Base-by-base conservation (phyloP, 257 asterid genomes). In the Nicotiana noctiflora region DNA sequence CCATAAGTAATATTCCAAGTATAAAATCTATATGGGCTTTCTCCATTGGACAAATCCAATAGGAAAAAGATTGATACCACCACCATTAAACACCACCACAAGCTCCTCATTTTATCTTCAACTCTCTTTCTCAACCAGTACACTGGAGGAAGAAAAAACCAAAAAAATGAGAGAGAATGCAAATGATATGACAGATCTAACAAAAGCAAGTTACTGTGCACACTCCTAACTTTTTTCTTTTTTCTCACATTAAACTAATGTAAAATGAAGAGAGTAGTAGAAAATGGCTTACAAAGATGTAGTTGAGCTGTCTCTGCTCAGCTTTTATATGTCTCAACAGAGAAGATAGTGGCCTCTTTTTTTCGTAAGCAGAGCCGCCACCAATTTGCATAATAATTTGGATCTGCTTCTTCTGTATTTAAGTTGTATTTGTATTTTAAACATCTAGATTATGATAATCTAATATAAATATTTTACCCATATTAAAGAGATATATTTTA, bases 1-100 rank as follows among this genome's bases (percentile, higher is more conserved):
- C 91, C 90, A 63, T 86, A 88, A 51, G 87, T 81, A 25, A 88
- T 79, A 79, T 88, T 83, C 91, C 91, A 88, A 14, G 81, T 86
- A 49, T 83, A 88, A 32, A 78, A 84, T 61, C 67, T 75, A 62
- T 88, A 88, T 8, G 91, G 85, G 63, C 86, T 88, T 60, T 88
- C 91, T 0, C 87, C 91, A 77, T 81, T 77, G 7, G 81, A 5
- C 52, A 83, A 68, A 29, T 62, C 25, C 51, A 81, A 55, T 34
- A 70, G 25, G 18, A 83, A n/a, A 13, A 82, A 34, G 6, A 84
- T 31, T 18, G 46, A 56, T 32, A 80, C 77, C 55, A 64, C 77
- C 55, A 64, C 76, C 74, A 85, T 18, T 25, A 81, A 3, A 81
- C 32, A 55, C 79, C 82, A 84, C 67, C 63, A 70, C 29, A 56